These are phyloP conservation scores for Vaccinium myrtillus DNA, from an alignment of 148 eudicot species.

Conservation along the genomic window DNA sequence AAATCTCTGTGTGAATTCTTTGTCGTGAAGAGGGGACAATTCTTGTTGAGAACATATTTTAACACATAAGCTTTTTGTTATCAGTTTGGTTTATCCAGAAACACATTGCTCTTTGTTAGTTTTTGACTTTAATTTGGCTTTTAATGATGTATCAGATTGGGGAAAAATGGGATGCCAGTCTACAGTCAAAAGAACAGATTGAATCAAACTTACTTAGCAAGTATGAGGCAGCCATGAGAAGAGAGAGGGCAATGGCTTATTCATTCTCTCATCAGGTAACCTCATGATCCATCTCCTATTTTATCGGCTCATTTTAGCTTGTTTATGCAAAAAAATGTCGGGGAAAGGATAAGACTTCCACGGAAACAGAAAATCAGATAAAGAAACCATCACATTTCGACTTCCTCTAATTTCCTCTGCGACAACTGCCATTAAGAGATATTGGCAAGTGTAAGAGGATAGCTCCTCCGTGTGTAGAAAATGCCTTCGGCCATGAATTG, in stretches of 20 bases:
- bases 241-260: constrained; percentile 93
- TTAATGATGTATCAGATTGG: constrained; percentile 44
- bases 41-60: not conserved
- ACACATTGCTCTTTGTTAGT: constrained; percentile 5
- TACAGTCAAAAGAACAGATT: constrained; percentile 78
- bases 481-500: not conserved
- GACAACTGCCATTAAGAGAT: not conserved
- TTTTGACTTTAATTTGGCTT: not conserved
- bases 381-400: not conserved
- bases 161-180: constrained; percentile 83
- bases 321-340: constrained; percentile 8
- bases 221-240: constrained; percentile 89
- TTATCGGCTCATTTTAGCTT: constrained; percentile 15
- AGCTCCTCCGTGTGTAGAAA: not conserved
- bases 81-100: not conserved
- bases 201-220: constrained; percentile 75
- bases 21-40: not conserved
- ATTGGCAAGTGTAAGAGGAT: not conserved
- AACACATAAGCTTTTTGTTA: not conserved
- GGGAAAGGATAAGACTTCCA: constrained; percentile 1
- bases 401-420: not conserved
- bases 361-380: not conserved
- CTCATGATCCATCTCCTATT: constrained; percentile 15
- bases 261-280: constrained; percentile 93
- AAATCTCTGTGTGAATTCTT: not conserved